Evolutionary conservation across 257 asterid species (phyloP), one percentile per base, ranked within the genome.

Genomic region (Verbascum thapsus): DNA sequence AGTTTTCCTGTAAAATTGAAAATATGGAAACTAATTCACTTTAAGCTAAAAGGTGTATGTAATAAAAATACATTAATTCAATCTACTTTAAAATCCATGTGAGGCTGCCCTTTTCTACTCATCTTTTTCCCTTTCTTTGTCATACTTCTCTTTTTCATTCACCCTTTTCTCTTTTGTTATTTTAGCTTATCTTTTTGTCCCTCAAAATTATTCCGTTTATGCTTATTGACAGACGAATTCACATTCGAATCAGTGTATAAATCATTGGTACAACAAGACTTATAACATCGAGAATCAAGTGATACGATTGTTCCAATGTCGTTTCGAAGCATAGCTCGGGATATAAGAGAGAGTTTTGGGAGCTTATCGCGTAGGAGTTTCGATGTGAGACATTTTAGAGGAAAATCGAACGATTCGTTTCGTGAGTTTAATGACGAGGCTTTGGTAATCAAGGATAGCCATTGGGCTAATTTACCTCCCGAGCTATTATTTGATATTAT

Each of bases 311-410:
- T n/a, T 16, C 23, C 26, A 65, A 82, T 82, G 88, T 82, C 88
- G 26, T 82, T 82, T 72, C 82, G 88, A 50, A 79, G 81, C 53
- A 76, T 82, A 76, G 88, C 82, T 58, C 85, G 85, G 42, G 85
- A 79, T 58, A 68, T 82, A 44, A 76, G 85, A 56, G 85, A 74
- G 50, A 72, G 88, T 66, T 61, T 82, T 34, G 88, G 88, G 26
- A 82, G 83, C 68, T 70, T 82, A 69, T 82, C 88, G 8, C 64
- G 83, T 15, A 61, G 88, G 62, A 68, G 85, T 72, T 79, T 82
- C 60, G 85, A 77, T 35, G 74, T 79, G 55, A 79, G 81, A 30
- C 83, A 82, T 67, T 67, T 71, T 52, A 63, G 81, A 44, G 88
- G 85, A 47, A 79, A 82, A 57, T 79, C 88, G 3, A 81, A 79